Evolutionary conservation across 169 alveolate species (phyloP).

Genomic region (Plasmodium gaboni): DNA sequence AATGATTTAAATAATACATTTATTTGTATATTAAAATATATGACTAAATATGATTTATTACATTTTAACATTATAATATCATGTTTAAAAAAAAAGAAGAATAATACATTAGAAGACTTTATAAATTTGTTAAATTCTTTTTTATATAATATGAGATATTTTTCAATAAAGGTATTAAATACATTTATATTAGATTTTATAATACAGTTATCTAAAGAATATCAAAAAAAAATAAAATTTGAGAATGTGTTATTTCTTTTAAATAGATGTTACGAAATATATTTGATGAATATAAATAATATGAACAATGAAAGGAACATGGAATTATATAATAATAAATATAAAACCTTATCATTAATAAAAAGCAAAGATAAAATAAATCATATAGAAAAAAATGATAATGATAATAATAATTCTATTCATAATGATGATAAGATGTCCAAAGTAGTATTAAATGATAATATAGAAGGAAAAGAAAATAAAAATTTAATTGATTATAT

Average conservation of each 20-base stretch:
- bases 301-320: neutral
- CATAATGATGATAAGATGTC: neutral
- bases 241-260: constrained; percentile 40
- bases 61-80: constrained; percentile 26
- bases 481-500: constrained; percentile 7
- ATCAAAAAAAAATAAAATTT: constrained; percentile 18
- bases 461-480: neutral
- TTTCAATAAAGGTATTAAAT: constrained; percentile 45
- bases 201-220: constrained; percentile 35
- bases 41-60: constrained; percentile 52
- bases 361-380: neutral
- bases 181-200: constrained; percentile 56
- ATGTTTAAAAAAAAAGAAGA: constrained; percentile 40
- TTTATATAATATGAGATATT: constrained; percentile 57
- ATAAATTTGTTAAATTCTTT: constrained; percentile 20
- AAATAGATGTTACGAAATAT: constrained; percentile 50
- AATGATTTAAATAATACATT: constrained; percentile 21
- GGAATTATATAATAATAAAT: too few species aligned
- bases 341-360: too few species aligned
- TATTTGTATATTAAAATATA: constrained; percentile 16
- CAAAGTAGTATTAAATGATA: too few species aligned
- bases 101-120: constrained; percentile 52
- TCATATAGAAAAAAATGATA: neutral
- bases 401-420: neutral
- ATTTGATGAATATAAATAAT: constrained; percentile 14